Base-by-base conservation (phyloP, 139 green algal genomes). In the Chlamydomonas eustigma region DNA sequence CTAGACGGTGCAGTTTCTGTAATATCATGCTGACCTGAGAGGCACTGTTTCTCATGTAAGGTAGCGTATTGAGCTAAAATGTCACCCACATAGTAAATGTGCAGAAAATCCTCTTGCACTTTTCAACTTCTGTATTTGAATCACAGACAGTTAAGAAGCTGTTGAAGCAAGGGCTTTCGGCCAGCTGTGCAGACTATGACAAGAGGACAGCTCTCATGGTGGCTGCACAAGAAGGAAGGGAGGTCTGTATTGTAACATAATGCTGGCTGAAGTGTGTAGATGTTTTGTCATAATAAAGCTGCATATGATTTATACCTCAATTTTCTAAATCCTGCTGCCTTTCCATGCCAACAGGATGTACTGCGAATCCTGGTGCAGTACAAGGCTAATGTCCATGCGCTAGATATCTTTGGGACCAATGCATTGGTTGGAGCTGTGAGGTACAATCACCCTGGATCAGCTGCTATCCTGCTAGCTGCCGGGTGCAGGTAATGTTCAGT, bases 171-270 rank as follows among this genome's bases (percentile, higher is more conserved):
- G 85, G 87, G 32, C 34, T 85, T 3, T 77, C 30, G 50, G 31
- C 76, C 28, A 80, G 78, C 76, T 69, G 44, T 0, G 50, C 74
- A 4, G 81, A 83, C 74, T 86, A 81, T 64, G 76, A 82, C 70
- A 68, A 74, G 8, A 75, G 89, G 35, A 92, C 79, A 0, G 88
- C 71, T 0, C 78, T 94, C 6, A 89, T 90, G 84, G 81, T 94
- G 68, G 83, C 85, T 0, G 67, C 51, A 3, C 76, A 75, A 3
- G 84, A 85, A 31, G 89, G 89, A 18, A 79, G 90, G 58, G 31
- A 51, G 28, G 80, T 79, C 73, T n/a, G n/a, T n/a, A n/a, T n/a
- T n/a, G n/a, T n/a, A n/a, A n/a, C n/a, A n/a, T n/a, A n/a, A n/a
- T n/a, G n/a, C n/a, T n/a, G n/a, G n/a, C n/a, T n/a, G n/a, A n/a